Evolutionary conservation across 805 yeast genomes (phyloP).

Genomic region (Alloascoidea hylecoeti): DNA sequence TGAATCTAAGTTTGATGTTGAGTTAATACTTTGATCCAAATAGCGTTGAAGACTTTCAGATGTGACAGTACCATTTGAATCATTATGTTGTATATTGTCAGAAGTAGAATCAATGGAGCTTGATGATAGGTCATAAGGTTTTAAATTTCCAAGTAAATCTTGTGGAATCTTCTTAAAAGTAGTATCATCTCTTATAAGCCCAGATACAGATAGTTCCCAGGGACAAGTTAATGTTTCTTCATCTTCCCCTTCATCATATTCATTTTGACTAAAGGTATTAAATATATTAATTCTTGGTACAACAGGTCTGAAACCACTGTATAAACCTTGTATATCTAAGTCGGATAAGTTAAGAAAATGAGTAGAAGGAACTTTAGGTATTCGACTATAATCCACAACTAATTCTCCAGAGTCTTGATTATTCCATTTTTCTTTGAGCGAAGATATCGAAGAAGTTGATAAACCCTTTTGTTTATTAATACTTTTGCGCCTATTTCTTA

Average conservation of each 20-base stretch:
- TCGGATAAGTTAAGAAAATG: background rate
- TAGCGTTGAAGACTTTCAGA: too few relatives aligned
- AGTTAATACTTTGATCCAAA: too few relatives aligned
- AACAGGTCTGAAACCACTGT: background rate
- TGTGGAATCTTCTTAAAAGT: background rate
- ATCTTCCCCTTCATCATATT: background rate
- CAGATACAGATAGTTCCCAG: background rate
- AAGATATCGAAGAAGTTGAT: too few relatives aligned
- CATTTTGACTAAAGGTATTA: background rate
- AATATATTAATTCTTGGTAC: background rate
- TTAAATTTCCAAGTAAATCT: background rate
- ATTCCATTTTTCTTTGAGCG: too few relatives aligned
- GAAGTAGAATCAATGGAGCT: too few relatives aligned
- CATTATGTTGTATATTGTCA: too few relatives aligned
- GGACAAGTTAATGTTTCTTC: background rate
- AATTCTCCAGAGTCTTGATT: too few relatives aligned
- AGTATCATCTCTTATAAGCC: background rate
- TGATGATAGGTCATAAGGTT: background rate
- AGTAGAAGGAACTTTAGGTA: background rate
- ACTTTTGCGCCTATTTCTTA: too few relatives aligned
- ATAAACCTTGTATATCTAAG: background rate
- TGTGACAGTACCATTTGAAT: too few relatives aligned
- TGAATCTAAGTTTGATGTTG: too few relatives aligned
- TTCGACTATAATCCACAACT: constrained; percentile 1
- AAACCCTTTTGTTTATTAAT: too few relatives aligned